Evolutionary conservation across 805 yeast species (phyloP), one percentile per base, ranked within the genome.

Genomic region (Suhomyces xylopsoci): DNA sequence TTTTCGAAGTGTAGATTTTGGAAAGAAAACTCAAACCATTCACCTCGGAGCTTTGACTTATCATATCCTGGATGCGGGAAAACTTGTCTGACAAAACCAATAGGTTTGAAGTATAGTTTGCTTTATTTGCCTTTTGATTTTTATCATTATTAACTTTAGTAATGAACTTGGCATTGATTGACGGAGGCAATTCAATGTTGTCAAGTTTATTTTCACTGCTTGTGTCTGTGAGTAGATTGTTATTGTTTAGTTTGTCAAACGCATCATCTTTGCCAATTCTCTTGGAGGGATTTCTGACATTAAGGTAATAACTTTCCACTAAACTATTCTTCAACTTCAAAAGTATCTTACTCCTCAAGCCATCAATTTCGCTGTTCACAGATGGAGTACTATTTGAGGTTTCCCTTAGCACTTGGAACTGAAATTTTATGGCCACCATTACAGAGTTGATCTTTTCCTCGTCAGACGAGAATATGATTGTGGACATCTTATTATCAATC

Each of bases 111-210:
- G 63, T 20, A 26, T 58, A 55, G 2, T 48, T 44, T 3, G 25
- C 40, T 9, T 12, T 38, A 3, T 22, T 40, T 8, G 14, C 43
- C 6, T 22, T 24, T 8, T 19, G 22, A 7, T 36, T 32, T 17
- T 51, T 41, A 9, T 38, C 9, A 20, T 46, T 19, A 3, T 48
- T 36, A 17, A 60, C 34, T n/a, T 54, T 61, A 1, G 64, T 56
- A 7, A 75, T 56, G 24, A 64, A 66, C 14, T 54, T 61, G 2
- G 73, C 73, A 54, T 75, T 66, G 14, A 75, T 69, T 44, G 65
- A 62, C 3, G 73, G 66, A 1, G 79, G 79, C 20, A 75, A 60
- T 44, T 69, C 67, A 17, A 75, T 64, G 20, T 68, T 59, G 48
- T 74, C 77, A 5, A 71, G 54, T 24, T 58, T 60, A 48, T 70